Evolutionary conservation across 2,329 filamentous ascomycete species (phyloP).

Genomic region (Dryadomyces quercivorus): DNA sequence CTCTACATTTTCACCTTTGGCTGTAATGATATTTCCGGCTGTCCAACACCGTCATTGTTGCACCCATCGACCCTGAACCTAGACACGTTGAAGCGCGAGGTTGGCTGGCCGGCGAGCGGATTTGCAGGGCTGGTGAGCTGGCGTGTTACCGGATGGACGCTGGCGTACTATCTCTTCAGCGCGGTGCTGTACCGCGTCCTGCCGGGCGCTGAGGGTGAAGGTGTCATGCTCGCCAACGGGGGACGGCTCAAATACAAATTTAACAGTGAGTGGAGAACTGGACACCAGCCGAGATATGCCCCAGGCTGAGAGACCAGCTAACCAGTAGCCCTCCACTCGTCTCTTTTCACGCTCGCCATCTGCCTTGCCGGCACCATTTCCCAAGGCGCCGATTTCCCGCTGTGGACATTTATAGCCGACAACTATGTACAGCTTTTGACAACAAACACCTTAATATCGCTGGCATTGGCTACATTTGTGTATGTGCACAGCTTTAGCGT

Average conservation of each 20-base stretch:
- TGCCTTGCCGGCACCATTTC: conserved; percentile 62
- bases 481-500: conserved; percentile 77
- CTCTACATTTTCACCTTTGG: conserved; percentile 71
- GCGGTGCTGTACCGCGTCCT: conserved; percentile 64
- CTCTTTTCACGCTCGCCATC: conserved; percentile 57
- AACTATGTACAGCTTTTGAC: conserved; percentile 83
- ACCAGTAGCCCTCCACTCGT: conserved; percentile 58
- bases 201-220: conserved; percentile 60
- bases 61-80: conserved; percentile 59
- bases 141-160: conserved; percentile 53
- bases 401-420: conserved; percentile 89
- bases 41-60: conserved; percentile 72
- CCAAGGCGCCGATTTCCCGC: conserved; percentile 68
- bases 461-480: conserved; percentile 60
- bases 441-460: conserved; percentile 67
- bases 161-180: conserved; percentile 70
- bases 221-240: conserved; percentile 56
- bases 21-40: conserved; percentile 89
- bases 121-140: conserved; percentile 58
- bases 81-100: conserved; percentile 62
- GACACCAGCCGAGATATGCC: neutral
- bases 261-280: conserved; percentile 43
- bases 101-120: conserved; percentile 68
- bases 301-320: neutral
- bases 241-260: conserved; percentile 73